A percentile compares a stretch with the other conserved stretches of the same genome.
Evolutionary conservation across 805 yeast species (phyloP).

Genomic region (Wickerhamiella galacta): DNA sequence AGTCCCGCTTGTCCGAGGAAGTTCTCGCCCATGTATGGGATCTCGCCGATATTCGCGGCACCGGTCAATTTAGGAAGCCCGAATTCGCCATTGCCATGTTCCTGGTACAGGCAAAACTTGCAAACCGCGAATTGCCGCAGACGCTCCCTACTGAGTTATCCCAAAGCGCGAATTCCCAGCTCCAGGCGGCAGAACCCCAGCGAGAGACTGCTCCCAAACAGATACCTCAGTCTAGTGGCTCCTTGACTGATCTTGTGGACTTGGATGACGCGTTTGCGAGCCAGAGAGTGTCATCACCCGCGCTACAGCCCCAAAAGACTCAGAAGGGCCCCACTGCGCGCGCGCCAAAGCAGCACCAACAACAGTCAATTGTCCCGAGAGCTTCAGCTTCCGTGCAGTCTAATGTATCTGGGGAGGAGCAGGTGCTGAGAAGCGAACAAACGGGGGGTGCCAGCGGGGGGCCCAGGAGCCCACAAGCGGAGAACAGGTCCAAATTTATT

Average conservation of each 20-base stretch:
- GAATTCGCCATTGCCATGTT: slow-evolving; percentile 93
- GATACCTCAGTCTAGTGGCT: slow-evolving; percentile 7
- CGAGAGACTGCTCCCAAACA: slow-evolving; percentile 6
- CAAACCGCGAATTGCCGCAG: slow-evolving; percentile 65
- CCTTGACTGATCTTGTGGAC: slow-evolving; percentile 19
- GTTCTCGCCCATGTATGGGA: slow-evolving; percentile 88
- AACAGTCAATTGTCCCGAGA: no score
- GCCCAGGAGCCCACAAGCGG: slow-evolving; percentile 1
- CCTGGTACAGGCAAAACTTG: slow-evolving; percentile 66
- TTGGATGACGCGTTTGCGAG: slow-evolving; percentile 11
- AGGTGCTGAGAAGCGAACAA: no score
- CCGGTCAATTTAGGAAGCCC: slow-evolving; percentile 59
- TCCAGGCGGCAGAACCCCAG: neutral
- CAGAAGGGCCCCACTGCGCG: neutral
- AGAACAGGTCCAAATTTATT: slow-evolving; percentile 30
- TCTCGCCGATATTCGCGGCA: slow-evolving; percentile 72
- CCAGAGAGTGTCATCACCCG: neutral
- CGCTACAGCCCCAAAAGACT: neutral
- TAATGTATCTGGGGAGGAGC: no score
- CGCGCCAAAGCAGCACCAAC: neutral
- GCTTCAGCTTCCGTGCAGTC: neutral
- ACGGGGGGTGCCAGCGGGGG: neutral
- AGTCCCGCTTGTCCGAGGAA: slow-evolving; percentile 73
- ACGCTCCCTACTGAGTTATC: slow-evolving; percentile 15
- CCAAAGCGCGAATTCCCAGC: slow-evolving; percentile 2